A percentile compares a stretch with the other conserved stretches of the same genome.
Evolutionary conservation across 768 basidiomycete genomes (phyloP).

Genomic region (Russula virescens): DNA sequence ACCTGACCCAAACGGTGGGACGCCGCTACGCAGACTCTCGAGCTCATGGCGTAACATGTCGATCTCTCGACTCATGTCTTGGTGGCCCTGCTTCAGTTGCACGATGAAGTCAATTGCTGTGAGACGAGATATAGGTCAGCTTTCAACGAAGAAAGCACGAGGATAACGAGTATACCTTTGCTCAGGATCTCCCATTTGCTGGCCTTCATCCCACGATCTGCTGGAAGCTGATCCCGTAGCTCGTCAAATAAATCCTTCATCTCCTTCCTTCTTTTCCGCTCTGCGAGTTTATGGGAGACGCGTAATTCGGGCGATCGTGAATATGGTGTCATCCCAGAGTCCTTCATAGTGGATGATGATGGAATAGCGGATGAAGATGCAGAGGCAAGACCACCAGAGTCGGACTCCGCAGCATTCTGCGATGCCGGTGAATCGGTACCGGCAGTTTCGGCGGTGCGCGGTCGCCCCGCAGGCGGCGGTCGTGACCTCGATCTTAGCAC

Average conservation of each 20-base stretch:
- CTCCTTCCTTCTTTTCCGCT: slow-evolving; percentile 94
- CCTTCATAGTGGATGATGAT: slow-evolving; percentile 32
- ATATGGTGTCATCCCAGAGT: slow-evolving; percentile 64
- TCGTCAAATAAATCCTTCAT: slow-evolving; percentile 99
- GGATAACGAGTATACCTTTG: slow-evolving; percentile 58
- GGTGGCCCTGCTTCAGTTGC: slow-evolving; percentile 69
- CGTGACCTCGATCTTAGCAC: slow-evolving; percentile 46
- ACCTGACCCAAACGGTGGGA: slow-evolving; percentile 42
- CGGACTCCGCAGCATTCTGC: slow-evolving; percentile 10
- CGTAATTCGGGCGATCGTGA: slow-evolving; percentile 93
- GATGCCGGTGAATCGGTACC: slow-evolving; percentile 32
- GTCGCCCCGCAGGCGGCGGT: slow-evolving; percentile 32
- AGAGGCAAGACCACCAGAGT: slow-evolving; percentile 22
- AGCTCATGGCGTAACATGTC: slow-evolving; percentile 75
- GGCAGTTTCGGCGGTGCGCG: slow-evolving; percentile 36
- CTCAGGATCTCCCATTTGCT: slow-evolving; percentile 99
- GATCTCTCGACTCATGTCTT: slow-evolving; percentile 73
- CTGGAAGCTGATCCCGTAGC: slow-evolving; percentile 85
- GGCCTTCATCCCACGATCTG: slow-evolving; percentile 90
- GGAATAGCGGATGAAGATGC: slow-evolving; percentile 31
- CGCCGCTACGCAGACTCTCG: slow-evolving; percentile 54
- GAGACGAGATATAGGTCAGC: neutral
- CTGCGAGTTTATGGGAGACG: slow-evolving; percentile 94
- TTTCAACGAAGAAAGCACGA: neutral
- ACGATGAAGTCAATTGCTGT: slow-evolving; percentile 85